Conservation (phyloP, 768 basidiomycete genomes). For the Leccinum incarnatum region DNA sequence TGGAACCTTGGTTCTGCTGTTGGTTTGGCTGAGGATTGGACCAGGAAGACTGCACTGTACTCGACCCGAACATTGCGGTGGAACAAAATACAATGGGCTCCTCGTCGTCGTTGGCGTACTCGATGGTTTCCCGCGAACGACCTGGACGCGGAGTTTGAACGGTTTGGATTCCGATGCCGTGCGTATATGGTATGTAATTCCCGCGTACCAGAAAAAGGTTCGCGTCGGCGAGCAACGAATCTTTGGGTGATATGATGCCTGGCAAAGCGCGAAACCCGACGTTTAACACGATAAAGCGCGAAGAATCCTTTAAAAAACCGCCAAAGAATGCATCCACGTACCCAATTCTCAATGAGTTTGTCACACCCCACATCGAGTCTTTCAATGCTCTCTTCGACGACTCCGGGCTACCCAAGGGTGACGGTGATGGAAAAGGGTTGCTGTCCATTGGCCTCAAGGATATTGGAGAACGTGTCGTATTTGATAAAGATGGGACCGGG, state of each 20-base stretch:
- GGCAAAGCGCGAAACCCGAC: slow-evolving; percentile 52
- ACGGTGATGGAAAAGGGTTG: slow-evolving; percentile 77
- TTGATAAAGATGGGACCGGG: slow-evolving; percentile 61
- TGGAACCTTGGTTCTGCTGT: slow-evolving; percentile 48
- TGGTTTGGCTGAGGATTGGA: slow-evolving; percentile 63
- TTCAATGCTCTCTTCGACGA: slow-evolving; percentile 98
- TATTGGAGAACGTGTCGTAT: slow-evolving; percentile 89
- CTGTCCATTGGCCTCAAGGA: slow-evolving; percentile 77
- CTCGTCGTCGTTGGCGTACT: slow-evolving; percentile 27
- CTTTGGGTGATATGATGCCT: slow-evolving; percentile 40
- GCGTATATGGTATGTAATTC: slow-evolving; percentile 24
- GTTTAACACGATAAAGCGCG: slow-evolving; percentile 81
- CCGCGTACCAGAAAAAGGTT: slow-evolving; percentile 19
- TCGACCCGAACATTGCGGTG: slow-evolving; percentile 59
- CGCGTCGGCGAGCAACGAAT: not conserved
- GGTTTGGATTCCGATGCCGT: slow-evolving; percentile 14
- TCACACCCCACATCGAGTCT: slow-evolving; percentile 89
- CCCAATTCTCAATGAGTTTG: slow-evolving; percentile 87
- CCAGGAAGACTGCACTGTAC: slow-evolving; percentile 60
- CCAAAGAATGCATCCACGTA: slow-evolving; percentile 64
- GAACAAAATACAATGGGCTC: slow-evolving; percentile 9
- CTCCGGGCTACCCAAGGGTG: slow-evolving; percentile 70
- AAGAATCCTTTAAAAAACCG: slow-evolving; percentile 75
- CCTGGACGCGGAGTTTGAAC: slow-evolving; percentile 18
- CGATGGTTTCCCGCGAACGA: slow-evolving; percentile 11